A percentile compares a stretch with the other conserved stretches of the same genome.
Conservation (phyloP, 2,329 filamentous ascomycete species). For the Alternaria conjuncta region DNA sequence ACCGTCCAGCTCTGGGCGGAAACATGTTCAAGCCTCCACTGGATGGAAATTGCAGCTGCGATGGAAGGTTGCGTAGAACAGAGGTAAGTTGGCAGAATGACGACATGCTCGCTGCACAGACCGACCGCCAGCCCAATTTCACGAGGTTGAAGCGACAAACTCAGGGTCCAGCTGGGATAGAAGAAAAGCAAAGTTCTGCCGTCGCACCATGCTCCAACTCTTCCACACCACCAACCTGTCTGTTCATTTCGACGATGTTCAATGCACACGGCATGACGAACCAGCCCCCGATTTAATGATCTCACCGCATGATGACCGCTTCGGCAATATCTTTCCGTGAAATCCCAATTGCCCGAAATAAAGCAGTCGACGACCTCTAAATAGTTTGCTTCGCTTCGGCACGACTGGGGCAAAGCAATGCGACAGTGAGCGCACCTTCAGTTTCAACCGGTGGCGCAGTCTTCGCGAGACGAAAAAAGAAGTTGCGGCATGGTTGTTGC, state of each 20-base stretch:
- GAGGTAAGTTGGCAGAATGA: constrained; percentile 20
- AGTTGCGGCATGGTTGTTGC: background rate
- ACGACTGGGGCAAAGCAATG: background rate
- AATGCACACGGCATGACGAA: background rate
- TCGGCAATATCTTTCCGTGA: background rate
- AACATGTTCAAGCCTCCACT: background rate
- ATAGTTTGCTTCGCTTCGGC: background rate
- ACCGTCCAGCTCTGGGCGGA: constrained; percentile 17
- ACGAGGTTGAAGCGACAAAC: constrained; percentile 9
- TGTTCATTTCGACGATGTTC: constrained; percentile 2
- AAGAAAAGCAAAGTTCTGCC: constrained; percentile 16
- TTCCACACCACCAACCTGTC: background rate
- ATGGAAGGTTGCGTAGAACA: background rate
- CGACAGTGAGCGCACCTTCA: background rate
- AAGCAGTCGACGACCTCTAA: background rate
- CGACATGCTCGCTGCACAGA: constrained; percentile 28
- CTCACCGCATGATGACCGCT: constrained; percentile 2
- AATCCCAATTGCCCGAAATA: constrained; percentile 5
- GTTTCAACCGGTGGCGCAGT: background rate
- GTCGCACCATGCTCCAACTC: constrained; percentile 23
- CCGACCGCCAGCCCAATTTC: constrained; percentile 1
- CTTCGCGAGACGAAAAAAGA: background rate
- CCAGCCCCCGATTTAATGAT: constrained; percentile 4
- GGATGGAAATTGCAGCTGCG: constrained; percentile 15
- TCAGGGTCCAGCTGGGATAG: constrained; percentile 16